Base-by-base conservation (phyloP, 2,329 filamentous ascomycete species). In the Cadophora luteo-olivacea region DNA sequence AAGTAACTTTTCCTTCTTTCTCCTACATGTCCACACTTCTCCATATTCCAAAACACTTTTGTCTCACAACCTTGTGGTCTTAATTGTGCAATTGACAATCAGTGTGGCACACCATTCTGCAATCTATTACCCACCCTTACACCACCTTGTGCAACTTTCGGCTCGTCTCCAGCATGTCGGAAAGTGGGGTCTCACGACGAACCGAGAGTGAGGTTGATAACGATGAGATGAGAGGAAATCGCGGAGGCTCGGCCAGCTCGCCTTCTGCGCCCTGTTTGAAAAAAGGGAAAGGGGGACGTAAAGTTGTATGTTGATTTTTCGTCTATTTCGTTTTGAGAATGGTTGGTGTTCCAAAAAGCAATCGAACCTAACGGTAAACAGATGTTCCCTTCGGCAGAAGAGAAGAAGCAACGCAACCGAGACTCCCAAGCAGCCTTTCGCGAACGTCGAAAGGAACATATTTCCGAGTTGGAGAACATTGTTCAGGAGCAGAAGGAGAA, bases 381-480 rank as follows among this genome's bases (percentile, higher is more conserved):
- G 94, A 97, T 97, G 73, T 98, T 97, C 84, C 95, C 95, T 61
- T 97, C 95, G 33, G 97, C 94, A 14, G 95, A 98, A 81, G 95
- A 97, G 82, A 90, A 95, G 77, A 97, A 97, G 84, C 95, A 97
- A 83, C 89, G 95, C 72, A 98, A 98, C 79, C 86, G 95, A 75
- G 94, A 97, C 83, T 95, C 95, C 64, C 95, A 98, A 82, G 95
- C 95, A 63, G 95, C 95, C 68, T 98, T 98, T 78, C 91, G 95
- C 73, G 95, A 98, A 82, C 91, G 95, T 72, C 90, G 95, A 70
- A 97, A 94, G 67, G 95, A 98, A 83, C 97, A 98, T 81, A 98
- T 98, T 83, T 97, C 97, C 82, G 94, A 98, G 81, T 87, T 98
- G 24, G 95, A 98, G 82, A 93, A 94, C 76, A 97, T 93, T 67